A percentile compares a stretch with the other conserved stretches of the same genome.
Evolutionary conservation across 306 rosid species (phyloP).

Genomic region (Vigna trinervia): DNA sequence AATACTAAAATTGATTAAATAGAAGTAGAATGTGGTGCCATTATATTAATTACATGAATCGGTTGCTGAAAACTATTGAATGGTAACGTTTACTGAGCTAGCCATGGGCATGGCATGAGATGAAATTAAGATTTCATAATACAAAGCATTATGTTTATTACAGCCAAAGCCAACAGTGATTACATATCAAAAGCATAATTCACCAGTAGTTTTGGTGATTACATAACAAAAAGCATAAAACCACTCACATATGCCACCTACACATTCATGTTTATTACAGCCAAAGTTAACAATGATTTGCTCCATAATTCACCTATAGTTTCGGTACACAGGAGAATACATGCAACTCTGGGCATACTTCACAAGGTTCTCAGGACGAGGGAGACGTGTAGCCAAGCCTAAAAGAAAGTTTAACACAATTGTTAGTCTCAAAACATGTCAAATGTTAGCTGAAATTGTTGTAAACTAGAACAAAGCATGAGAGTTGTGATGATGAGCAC

Average conservation of each 20-base stretch:
- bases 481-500: slow-evolving; percentile 15
- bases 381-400: slow-evolving; percentile 83
- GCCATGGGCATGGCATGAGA: not conserved
- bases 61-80: too few species aligned
- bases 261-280: slow-evolving; percentile 7
- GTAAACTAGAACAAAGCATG: not conserved
- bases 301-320: slow-evolving; percentile 53
- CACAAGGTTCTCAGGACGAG: slow-evolving; percentile 76
- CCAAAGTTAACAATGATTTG: not conserved
- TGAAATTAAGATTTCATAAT: slow-evolving; percentile 6
- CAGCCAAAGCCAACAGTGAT: not conserved
- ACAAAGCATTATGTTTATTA: not conserved
- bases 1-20: too few species aligned
- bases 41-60: too few species aligned
- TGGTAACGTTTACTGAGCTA: not conserved
- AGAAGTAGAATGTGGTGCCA: too few species aligned
- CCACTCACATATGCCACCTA: slow-evolving; percentile 26
- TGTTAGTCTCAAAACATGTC: not conserved
- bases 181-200: not conserved
- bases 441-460: not conserved
- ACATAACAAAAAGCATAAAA: not conserved
- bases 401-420: not conserved
- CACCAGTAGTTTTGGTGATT: not conserved
- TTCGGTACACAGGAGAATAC: slow-evolving; percentile 73
- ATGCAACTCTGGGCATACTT: slow-evolving; percentile 84